Percentiles rank a stretch among this genome's conserved stretches.
phyloP scores from a whole-genome alignment of 2,329 filamentous ascomycete species.

The Massarina eburnea region DNA sequence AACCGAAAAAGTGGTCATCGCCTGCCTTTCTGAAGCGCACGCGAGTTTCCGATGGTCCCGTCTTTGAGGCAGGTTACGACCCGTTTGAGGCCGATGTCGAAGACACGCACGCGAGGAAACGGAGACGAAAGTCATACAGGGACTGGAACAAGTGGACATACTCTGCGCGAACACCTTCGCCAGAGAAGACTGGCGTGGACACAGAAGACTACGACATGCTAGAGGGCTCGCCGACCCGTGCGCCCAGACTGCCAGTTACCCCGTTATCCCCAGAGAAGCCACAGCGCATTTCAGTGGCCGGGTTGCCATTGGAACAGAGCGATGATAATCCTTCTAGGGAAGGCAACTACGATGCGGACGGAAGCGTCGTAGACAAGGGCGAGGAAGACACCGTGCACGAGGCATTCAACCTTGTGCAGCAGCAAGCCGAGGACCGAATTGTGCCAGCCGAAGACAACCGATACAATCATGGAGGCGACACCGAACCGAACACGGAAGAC shows the following conservation, averaged over 20 bases:
- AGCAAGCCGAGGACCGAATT: no score
- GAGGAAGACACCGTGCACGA: not conserved
- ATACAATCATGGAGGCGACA: no score
- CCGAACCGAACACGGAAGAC: constrained; percentile 30
- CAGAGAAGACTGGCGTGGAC: constrained; percentile 55
- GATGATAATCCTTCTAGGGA: constrained; percentile 1
- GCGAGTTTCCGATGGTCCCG: constrained; percentile 67
- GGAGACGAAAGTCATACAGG: constrained; percentile 69
- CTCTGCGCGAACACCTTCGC: constrained; percentile 69
- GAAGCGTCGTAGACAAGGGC: not conserved
- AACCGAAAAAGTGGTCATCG: constrained; percentile 61
- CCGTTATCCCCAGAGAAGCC: constrained; percentile 23
- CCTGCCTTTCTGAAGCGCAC: constrained; percentile 75
- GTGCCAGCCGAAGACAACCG: no score
- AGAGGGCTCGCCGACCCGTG: constrained; percentile 25
- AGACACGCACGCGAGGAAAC: constrained; percentile 67
- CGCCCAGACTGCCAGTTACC: constrained; percentile 25
- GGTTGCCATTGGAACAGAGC: not conserved
- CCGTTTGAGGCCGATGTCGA: constrained; percentile 63
- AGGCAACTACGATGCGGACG: not conserved
- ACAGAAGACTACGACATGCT: constrained; percentile 18
- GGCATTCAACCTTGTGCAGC: no score
- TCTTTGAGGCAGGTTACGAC: constrained; percentile 66
- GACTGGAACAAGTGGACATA: constrained; percentile 74
- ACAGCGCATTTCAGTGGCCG: constrained; percentile 5